Evolutionary conservation across 352 stramenopile genomes (phyloP), one percentile per base, ranked within the genome.

Genomic region (Globisporangium recalcitrans): DNA sequence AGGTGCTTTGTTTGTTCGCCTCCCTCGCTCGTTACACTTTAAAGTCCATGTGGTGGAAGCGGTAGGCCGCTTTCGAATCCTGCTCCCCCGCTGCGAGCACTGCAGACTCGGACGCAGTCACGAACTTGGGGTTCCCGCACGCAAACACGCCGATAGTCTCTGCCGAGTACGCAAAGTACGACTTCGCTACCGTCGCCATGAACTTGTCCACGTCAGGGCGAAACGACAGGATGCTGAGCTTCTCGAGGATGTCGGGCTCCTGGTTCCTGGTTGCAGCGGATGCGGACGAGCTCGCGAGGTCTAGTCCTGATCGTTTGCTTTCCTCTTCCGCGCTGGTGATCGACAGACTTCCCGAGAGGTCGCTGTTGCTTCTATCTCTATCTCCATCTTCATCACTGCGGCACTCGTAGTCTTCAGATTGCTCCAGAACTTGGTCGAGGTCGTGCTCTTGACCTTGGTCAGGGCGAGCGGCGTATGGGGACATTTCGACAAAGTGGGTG

Each of bases 131-230:
- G 7, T 38, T 26, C 0, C 70, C 68, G 34, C 70, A 68, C 7
- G 62, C 67, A 19, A 77, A 72, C 1, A 74, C 67, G 6, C 66
- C 66, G 32, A 73, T 63, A 1, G 59, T 31, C 24, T 60, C 66
- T 21, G 55, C 61, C n/a, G 46, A 40, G 46, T 69, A 68, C 4
- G 51, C 48, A 26, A 52, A 64, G 49, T 62, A 75, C 8, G 57
- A 56, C 4, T 58, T 55, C 0, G 52, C 62, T 1, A 73, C 52
- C 0, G 40, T 56, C 16, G 27, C 29, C 58, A 75, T 51, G 46
- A 75, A 69, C 26, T 67, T 71, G 40, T 72, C 60, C 24, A 75
- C 29, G 42, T 75, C 61, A 1, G 69, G 65, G 1, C 42, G 34
- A 14, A 72, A 51, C 5, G 65, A 70, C 46, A 64, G 62, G 46